Evolutionary conservation across 768 basidiomycete species (phyloP), one percentile per base, ranked within the genome.

Genomic region (Boletellus emodensis): DNA sequence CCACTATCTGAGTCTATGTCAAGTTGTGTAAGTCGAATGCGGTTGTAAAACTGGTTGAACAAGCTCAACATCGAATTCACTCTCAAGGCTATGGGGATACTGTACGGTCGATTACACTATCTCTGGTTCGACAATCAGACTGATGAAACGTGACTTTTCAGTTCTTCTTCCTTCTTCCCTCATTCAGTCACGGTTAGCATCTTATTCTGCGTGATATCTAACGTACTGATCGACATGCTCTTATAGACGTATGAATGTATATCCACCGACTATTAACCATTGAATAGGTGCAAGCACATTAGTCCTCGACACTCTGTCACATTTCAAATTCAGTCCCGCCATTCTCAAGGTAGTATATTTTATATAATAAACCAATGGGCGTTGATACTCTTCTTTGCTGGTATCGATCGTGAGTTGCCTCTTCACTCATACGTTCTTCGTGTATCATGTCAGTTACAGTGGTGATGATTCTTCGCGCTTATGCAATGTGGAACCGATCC

Each of bases 331-430:
- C 4, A 28, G 8, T 8, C 8, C 26, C 4, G 8, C 26, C 8
- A 8, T 28, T 28, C 26, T 28, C 26, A 28, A 61, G 55, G 51
- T 42, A 35, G 13, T 8, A 43, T 22, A 1, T 1, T 61, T 8
- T 3, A 42, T 17, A 24, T 45, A 6, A 14, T 53, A 1, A 32
- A 44, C 24, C 24, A 47, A 15, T 59, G 57, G 58, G 14, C 30
- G 26, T 60, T 51, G 2, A 36, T 44, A 7, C 4, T 62, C 6
- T 62, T 61, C 26, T 18, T 56, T 0, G 50, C 40, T 26, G 51
- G 50, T 17, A 53, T 52, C 2, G 57, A 62, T 46, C 1, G 61
- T 62, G 47, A 54, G 60, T 48, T 17, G 0, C 5, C n/a, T 37
- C n/a, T 37, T 37, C n/a, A 4, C 26, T 8, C 26, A 28, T 28